Percentiles rank a stretch among this genome's conserved stretches.
These are phyloP conservation scores for Avena insularis DNA, from an alignment of 176 grass and related monocot genomes.

Conservation along the genomic window DNA sequence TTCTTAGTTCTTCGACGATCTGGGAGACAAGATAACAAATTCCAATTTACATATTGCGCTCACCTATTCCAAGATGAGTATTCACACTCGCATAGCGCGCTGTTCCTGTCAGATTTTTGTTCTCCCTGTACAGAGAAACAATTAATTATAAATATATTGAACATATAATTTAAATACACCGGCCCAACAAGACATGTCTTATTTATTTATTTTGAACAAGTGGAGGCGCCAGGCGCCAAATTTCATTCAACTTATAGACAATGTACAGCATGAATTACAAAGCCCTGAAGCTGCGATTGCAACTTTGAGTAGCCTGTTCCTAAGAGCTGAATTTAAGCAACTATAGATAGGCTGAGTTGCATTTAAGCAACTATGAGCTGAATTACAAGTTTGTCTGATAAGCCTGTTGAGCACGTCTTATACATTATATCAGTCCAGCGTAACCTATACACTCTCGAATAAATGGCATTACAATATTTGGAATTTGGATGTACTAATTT, in stretches of 20 bases:
- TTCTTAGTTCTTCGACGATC: constrained; percentile 7
- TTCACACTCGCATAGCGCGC: constrained; percentile 97
- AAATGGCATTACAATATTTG: constrained; percentile 29
- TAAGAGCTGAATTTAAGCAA: no score
- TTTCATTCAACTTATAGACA: no score
- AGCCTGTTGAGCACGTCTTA: not conserved
- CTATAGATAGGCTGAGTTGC: no score
- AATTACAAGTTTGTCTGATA: no score
- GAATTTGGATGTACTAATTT: not conserved
- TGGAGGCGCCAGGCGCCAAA: no score
- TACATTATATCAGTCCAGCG: not conserved
- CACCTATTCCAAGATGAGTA: constrained; percentile 99
- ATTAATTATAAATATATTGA: not conserved
- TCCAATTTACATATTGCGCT: constrained; percentile 34
- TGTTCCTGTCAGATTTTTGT: constrained; percentile 92
- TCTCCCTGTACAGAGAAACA: constrained; percentile 66
- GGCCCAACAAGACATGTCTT: not conserved
- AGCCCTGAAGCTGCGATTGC: no score
- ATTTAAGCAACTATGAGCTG: no score
- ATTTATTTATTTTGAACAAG: no score
- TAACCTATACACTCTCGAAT: constrained; percentile 8
- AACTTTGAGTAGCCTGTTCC: no score
- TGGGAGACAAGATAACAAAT: constrained; percentile 1
- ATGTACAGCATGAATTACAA: no score
- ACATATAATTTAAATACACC: constrained; percentile 10